A percentile compares a stretch with the other conserved stretches of the same genome.
phyloP scores from a whole-genome alignment of 1,139 yeast genomes.

The Yamadazyma diospyri region DNA sequence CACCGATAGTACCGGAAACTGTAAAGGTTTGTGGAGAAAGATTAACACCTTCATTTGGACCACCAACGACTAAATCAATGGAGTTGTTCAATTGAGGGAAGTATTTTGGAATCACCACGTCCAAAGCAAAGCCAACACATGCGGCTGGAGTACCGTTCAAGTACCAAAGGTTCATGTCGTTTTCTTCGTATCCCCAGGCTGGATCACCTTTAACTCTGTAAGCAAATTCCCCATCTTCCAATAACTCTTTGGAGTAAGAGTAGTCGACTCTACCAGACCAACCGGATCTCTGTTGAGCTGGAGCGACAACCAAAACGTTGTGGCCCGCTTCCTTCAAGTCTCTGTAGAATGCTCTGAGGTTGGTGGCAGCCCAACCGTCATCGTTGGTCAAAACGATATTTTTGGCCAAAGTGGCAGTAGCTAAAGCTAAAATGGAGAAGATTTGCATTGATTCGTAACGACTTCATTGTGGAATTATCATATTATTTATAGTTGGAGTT shows the following conservation, averaged over 20 bases:
- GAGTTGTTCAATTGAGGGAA: slow-evolving; percentile 25
- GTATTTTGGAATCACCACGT: slow-evolving; percentile 38
- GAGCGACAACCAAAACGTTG: slow-evolving; percentile 53
- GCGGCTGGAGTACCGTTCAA: slow-evolving; percentile 49
- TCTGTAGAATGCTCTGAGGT: slow-evolving; percentile 57
- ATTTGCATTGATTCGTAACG: too few species aligned
- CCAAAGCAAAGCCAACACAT: slow-evolving; percentile 40
- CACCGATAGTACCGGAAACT: slow-evolving; percentile 46
- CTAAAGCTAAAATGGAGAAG: slow-evolving; percentile 11
- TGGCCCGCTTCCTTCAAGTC: slow-evolving; percentile 54
- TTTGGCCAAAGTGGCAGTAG: slow-evolving; percentile 25
- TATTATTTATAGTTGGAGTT: too few species aligned
- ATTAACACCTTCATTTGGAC: slow-evolving; percentile 48
- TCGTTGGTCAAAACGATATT: slow-evolving; percentile 57
- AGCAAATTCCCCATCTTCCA: slow-evolving; percentile 39
- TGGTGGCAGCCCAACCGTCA: slow-evolving; percentile 58
- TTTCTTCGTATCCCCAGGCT: slow-evolving; percentile 45
- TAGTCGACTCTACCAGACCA: slow-evolving; percentile 52
- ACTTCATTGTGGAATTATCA: too few species aligned
- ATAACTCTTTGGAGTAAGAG: slow-evolving; percentile 40
- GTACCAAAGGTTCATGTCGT: slow-evolving; percentile 45
- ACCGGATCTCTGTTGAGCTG: slow-evolving; percentile 58
- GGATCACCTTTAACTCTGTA: slow-evolving; percentile 43
- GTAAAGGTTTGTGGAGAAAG: slow-evolving; percentile 22
- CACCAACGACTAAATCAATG: slow-evolving; percentile 43